Conservation (phyloP, 2,329 filamentous ascomycete species). For the Onygenales sp. region DNA sequence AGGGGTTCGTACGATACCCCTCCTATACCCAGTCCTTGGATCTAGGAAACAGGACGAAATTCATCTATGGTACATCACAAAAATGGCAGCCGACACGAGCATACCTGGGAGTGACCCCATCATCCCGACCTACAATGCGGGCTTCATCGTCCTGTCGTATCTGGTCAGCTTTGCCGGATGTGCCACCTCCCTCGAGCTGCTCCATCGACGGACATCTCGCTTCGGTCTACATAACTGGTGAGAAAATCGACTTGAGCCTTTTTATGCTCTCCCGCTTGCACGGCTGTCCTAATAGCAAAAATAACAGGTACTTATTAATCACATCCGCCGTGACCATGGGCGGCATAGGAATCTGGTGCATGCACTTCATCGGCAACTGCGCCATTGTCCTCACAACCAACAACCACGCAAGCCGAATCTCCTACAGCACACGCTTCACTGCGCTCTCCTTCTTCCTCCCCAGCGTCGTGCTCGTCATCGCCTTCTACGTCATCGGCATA, state of each 20-base stretch:
- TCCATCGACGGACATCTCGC: conserved; percentile 64
- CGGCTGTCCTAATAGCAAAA: background rate
- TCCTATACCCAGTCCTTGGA: too few species aligned
- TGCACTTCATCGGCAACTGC: conserved; percentile 78
- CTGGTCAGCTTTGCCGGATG: conserved; percentile 66
- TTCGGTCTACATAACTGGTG: conserved; percentile 63
- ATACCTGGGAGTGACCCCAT: background rate
- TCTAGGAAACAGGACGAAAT: too few species aligned
- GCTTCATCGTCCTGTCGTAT: conserved; percentile 60
- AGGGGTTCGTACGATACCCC: too few species aligned
- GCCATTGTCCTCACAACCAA: conserved; percentile 63
- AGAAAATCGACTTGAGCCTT: conserved; percentile 12
- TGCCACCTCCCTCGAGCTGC: conserved; percentile 68
- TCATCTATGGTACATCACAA: background rate
- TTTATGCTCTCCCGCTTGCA: too few species aligned
- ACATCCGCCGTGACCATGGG: conserved; percentile 62
- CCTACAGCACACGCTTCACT: conserved; percentile 64
- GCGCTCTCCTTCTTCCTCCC: conserved; percentile 72
- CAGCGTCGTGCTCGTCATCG: conserved; percentile 61
- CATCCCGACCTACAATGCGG: conserved; percentile 38
- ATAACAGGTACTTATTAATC: conserved; percentile 49
- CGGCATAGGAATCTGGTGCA: conserved; percentile 64
- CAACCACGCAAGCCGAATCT: conserved; percentile 54
- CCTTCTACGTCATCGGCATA: conserved; percentile 60
- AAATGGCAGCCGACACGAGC: background rate